A percentile compares a stretch with the other conserved stretches of the same genome.
Conservation (phyloP, 176 grass and related monocot genomes). For the Dendrocalamus sinicus region DNA sequence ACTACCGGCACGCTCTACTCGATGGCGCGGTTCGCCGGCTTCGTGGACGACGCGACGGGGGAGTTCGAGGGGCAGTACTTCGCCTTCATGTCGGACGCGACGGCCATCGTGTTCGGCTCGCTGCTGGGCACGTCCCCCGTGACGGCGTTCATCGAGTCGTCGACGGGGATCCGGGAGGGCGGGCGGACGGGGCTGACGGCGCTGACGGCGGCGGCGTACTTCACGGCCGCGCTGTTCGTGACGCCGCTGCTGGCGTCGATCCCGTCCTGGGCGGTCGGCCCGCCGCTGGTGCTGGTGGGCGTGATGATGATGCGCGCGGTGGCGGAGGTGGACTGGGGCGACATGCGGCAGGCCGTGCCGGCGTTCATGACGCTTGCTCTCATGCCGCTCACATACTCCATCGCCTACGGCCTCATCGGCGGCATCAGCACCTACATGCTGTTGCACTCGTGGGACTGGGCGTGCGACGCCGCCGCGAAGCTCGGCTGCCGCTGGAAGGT, state of each 20-base stretch:
- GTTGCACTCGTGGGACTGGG: conserved; percentile 77
- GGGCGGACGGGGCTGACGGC: conserved; percentile 77
- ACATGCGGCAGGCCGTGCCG: conserved; percentile 83
- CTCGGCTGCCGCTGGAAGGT: conserved; percentile 26
- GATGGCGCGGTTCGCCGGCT: conserved; percentile 83
- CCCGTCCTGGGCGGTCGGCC: conserved; percentile 79
- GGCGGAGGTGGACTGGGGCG: conserved; percentile 76
- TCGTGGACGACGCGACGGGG: conserved; percentile 69
- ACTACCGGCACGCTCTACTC: conserved; percentile 79
- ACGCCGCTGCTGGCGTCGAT: conserved; percentile 83
- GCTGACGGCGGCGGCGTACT: conserved; percentile 62
- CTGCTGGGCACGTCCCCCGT: conserved; percentile 77
- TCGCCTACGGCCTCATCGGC: conserved; percentile 82
- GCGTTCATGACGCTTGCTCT: conserved; percentile 77
- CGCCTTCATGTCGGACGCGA: conserved; percentile 88
- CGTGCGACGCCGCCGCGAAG: background rate
- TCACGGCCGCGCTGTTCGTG: conserved; percentile 64
- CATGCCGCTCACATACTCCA: conserved; percentile 89
- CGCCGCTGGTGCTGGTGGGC: conserved; percentile 79
- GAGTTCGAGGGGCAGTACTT: conserved; percentile 89
- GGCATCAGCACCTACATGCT: conserved; percentile 72
- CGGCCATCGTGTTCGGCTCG: conserved; percentile 74
- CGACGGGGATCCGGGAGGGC: conserved; percentile 78
- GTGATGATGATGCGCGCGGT: conserved; percentile 89
- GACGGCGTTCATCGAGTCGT: conserved; percentile 79